Evolutionary conservation across 2,329 filamentous ascomycete genomes (phyloP).

Genomic region (Cryphonectria nitschkei): DNA sequence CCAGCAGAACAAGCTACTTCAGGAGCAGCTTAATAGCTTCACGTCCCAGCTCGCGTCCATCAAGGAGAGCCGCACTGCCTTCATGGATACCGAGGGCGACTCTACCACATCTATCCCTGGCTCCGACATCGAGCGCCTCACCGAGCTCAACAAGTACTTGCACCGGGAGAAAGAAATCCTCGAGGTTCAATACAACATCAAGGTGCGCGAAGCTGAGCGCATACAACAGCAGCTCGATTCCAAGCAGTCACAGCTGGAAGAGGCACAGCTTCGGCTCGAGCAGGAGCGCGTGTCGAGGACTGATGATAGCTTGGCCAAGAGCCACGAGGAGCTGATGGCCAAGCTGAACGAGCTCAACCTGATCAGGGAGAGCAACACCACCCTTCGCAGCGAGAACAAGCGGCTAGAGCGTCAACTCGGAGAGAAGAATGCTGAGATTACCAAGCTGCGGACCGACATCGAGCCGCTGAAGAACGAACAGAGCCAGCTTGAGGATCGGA

Average conservation of each 20-base stretch:
- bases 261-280: constrained; percentile 84
- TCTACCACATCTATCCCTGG: constrained; percentile 56
- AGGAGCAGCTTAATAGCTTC: constrained; percentile 85
- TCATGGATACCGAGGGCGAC: constrained; percentile 56
- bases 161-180: constrained; percentile 97
- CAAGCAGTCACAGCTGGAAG: constrained; percentile 84
- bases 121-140: constrained; percentile 72
- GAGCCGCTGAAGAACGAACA: constrained; percentile 82
- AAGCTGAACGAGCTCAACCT: constrained; percentile 95
- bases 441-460: constrained; percentile 74
- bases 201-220: constrained; percentile 84
- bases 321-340: constrained; percentile 88
- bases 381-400: constrained; percentile 83
- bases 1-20: constrained; percentile 87
- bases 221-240: constrained; percentile 90
- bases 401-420: constrained; percentile 76
- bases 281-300: constrained; percentile 81
- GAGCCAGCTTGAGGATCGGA: constrained; percentile 79
- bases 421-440: constrained; percentile 74
- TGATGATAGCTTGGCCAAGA: constrained; percentile 73
- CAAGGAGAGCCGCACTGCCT: constrained; percentile 71
- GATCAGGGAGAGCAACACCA: constrained; percentile 92
- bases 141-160: constrained; percentile 89
- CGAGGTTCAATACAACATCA: constrained; percentile 93
- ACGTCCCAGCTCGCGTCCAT: constrained; percentile 77